Conservation (phyloP, 148 eudicot genomes). For the Fallopia convolvulus region DNA sequence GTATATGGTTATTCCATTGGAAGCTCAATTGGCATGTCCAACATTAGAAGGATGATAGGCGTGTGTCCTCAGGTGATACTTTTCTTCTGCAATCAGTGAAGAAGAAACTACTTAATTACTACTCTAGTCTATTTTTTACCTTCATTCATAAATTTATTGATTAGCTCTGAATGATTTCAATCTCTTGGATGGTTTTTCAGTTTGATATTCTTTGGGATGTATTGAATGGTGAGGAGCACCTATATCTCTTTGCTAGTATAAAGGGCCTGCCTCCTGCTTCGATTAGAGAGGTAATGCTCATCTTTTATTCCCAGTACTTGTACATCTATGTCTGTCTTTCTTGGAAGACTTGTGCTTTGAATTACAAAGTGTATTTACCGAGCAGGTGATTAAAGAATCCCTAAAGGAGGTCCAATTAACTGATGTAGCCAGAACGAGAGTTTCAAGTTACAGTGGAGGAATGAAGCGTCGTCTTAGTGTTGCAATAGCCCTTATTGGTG, state of each 20-base stretch:
- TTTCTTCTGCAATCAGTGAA: background rate
- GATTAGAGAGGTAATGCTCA: conserved; percentile 18
- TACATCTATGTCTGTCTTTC: too few species aligned
- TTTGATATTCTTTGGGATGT: conserved; percentile 90
- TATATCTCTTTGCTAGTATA: conserved; percentile 68
- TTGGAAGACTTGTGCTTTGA: too few species aligned
- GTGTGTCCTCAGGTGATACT: conserved; percentile 82
- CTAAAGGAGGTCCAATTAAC: conserved; percentile 62
- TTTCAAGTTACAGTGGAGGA: conserved; percentile 87
- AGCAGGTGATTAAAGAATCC: conserved; percentile 52
- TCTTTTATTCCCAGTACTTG: background rate
- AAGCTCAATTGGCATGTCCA: conserved; percentile 71
- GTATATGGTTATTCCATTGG: conserved; percentile 70
- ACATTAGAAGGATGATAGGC: conserved; percentile 69
- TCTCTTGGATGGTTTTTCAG: conserved; percentile 23
- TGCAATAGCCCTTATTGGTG: conserved; percentile 79
- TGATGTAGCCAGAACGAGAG: conserved; percentile 56
- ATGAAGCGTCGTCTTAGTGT: conserved; percentile 98
- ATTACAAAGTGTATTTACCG: background rate
- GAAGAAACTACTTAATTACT: background rate
- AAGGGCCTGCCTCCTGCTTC: conserved; percentile 71
- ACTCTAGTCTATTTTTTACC: background rate
- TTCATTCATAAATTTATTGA: background rate
- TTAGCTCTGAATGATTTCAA: background rate
- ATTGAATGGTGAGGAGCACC: conserved; percentile 78